A percentile compares a stretch with the other conserved stretches of the same genome.
These are phyloP conservation scores for Cyamopsis tetragonoloba DNA, from an alignment of 306 rosid genomes.

Conservation along the genomic window DNA sequence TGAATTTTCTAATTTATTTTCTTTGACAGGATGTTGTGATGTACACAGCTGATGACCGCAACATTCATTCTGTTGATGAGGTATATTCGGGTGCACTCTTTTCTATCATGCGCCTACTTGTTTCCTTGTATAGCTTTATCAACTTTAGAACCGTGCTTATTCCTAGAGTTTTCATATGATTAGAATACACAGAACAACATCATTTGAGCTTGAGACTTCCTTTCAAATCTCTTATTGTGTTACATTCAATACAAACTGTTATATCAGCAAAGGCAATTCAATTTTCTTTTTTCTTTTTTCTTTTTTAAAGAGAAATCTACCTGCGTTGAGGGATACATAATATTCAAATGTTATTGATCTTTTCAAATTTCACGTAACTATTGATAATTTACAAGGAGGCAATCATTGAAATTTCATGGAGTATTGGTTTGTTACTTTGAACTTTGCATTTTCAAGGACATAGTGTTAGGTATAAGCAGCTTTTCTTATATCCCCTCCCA, in stretches of 20 bases:
- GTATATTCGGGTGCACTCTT: slow-evolving; percentile 36
- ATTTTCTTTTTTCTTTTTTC: background rate
- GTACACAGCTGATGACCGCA: slow-evolving; percentile 74
- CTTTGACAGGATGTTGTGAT: slow-evolving; percentile 68
- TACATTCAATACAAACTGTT: background rate
- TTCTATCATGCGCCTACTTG: background rate
- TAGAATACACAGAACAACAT: background rate
- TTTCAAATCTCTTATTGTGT: background rate
- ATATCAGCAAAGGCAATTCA: background rate
- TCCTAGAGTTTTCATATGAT: background rate
- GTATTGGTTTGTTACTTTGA: background rate
- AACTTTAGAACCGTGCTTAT: background rate
- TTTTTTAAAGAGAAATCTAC: background rate
- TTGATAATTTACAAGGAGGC: background rate
- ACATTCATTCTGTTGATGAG: slow-evolving; percentile 91
- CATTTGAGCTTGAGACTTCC: background rate
- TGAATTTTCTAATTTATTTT: background rate
- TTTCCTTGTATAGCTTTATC: too few species aligned
- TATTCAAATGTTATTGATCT: background rate
- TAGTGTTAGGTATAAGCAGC: background rate
- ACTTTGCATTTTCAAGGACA: background rate
- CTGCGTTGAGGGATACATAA: background rate
- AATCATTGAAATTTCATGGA: background rate
- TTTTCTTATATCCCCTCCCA: background rate
- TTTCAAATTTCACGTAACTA: background rate